Conservation (phyloP, 768 basidiomycete genomes). For the Collybiopsis confluens region DNA sequence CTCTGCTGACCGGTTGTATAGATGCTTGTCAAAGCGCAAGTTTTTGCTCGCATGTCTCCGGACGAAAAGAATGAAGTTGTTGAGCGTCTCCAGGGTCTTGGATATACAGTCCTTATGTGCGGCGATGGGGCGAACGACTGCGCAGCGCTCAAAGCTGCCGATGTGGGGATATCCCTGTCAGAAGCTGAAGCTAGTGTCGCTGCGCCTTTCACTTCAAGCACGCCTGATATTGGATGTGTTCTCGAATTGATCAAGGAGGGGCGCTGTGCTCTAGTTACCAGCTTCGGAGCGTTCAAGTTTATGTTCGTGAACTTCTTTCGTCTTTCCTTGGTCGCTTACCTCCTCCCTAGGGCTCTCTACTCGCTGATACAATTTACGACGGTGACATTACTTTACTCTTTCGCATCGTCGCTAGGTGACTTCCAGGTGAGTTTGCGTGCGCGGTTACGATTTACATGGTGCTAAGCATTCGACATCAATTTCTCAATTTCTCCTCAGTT, state of each 20-base stretch:
- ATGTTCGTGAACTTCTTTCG: conserved; percentile 58
- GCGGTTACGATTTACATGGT: background rate
- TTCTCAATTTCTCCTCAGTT: conserved; percentile 48
- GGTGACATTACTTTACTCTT: conserved; percentile 91
- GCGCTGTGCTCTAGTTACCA: conserved; percentile 91
- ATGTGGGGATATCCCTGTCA: conserved; percentile 93
- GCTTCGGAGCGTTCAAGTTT: conserved; percentile 99
- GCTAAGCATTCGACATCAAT: conserved; percentile 8
- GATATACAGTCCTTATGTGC: conserved; percentile 97
- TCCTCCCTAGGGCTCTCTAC: conserved; percentile 78
- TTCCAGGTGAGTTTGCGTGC: conserved; percentile 65
- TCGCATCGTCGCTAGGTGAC: conserved; percentile 93
- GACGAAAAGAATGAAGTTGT: conserved; percentile 99
- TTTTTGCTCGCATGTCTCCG: conserved; percentile 98
- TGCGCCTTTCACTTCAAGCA: conserved; percentile 92
- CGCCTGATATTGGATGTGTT: conserved; percentile 93
- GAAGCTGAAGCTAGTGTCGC: conserved; percentile 99
- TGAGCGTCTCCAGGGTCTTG: conserved; percentile 86
- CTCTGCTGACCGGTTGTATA: conserved; percentile 24
- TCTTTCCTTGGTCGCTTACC: conserved; percentile 4
- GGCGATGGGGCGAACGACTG: conserved; percentile 99
- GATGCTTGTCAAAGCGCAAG: conserved; percentile 97
- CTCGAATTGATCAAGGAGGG: conserved; percentile 97
- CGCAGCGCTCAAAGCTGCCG: conserved; percentile 96
- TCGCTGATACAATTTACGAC: conserved; percentile 99